Conservation (phyloP, 2,329 filamentous ascomycete species). For the Pseudopithomyces maydicus region DNA sequence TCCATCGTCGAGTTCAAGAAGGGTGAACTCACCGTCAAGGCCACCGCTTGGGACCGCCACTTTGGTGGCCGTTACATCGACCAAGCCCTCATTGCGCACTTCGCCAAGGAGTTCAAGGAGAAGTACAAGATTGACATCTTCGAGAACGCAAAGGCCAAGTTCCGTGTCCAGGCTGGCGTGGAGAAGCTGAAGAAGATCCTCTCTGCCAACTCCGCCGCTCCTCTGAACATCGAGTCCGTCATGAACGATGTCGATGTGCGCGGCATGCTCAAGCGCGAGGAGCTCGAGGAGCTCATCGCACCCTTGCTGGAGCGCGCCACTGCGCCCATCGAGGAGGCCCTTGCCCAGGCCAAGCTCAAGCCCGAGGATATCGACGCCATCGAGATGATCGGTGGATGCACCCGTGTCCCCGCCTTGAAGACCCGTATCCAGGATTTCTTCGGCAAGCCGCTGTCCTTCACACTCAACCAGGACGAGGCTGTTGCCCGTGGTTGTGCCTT, state of each 20-base stretch:
- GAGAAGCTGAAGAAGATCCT: constrained; percentile 99
- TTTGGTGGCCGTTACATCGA: constrained; percentile 98
- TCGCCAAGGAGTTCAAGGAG: constrained; percentile 93
- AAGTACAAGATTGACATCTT: constrained; percentile 98
- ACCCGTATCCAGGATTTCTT: constrained; percentile 89
- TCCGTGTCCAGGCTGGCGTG: constrained; percentile 83
- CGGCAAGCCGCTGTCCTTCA: constrained; percentile 90
- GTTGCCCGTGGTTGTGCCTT: constrained; percentile 95
- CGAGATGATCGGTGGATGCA: constrained; percentile 93
- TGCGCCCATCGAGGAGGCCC: constrained; percentile 82
- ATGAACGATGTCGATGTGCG: constrained; percentile 97
- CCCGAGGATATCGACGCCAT: constrained; percentile 90
- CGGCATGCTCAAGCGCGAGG: constrained; percentile 87
- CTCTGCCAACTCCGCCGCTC: constrained; percentile 90
- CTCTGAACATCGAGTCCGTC: constrained; percentile 94
- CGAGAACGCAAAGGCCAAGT: constrained; percentile 85
- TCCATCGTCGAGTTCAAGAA: constrained; percentile 97
- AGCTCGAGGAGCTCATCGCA: constrained; percentile 88
- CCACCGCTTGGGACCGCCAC: constrained; percentile 91
- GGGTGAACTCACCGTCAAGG: constrained; percentile 92
- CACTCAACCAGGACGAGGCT: constrained; percentile 97
- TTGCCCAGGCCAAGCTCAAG: constrained; percentile 90
- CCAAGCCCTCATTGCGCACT: constrained; percentile 91
- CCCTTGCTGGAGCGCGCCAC: constrained; percentile 77
- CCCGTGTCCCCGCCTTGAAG: constrained; percentile 92